A percentile compares a stretch with the other conserved stretches of the same genome.
Evolutionary conservation across 768 basidiomycete species (phyloP).

Genomic region (Candolleomyces efflorescens): DNA sequence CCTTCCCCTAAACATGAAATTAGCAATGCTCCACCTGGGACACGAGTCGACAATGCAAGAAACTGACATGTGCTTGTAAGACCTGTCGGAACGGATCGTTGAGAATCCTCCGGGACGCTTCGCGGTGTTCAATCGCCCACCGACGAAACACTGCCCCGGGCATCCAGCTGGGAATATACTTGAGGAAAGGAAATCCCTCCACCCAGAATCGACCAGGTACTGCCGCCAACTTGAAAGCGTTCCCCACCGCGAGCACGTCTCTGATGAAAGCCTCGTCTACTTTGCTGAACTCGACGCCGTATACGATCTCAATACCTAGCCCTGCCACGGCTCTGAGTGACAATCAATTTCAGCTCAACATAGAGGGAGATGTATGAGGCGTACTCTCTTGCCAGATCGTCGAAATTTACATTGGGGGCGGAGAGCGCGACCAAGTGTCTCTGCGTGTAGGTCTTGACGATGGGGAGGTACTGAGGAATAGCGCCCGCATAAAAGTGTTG

Average conservation of each 20-base stretch:
- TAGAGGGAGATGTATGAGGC: not conserved
- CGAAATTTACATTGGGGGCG: not conserved
- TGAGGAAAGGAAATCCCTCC: slow-evolving; percentile 15
- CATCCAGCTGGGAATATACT: slow-evolving; percentile 32
- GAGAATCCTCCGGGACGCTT: not conserved
- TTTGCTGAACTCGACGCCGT: slow-evolving; percentile 22
- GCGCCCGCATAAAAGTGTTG: slow-evolving; percentile 20
- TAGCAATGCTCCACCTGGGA: too few relatives aligned
- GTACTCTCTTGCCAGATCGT: not conserved
- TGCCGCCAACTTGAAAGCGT: slow-evolving; percentile 17
- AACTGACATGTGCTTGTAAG: too few relatives aligned
- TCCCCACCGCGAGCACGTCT: slow-evolving; percentile 22
- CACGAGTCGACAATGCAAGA: not conserved
- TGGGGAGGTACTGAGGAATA: slow-evolving; percentile 11
- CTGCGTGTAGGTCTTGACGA: slow-evolving; percentile 2
- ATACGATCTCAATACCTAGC: slow-evolving; percentile 11
- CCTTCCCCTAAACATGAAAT: not conserved
- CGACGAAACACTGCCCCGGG: slow-evolving; percentile 27
- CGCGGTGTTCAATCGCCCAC: slow-evolving; percentile 2
- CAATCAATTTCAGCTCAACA: not conserved
- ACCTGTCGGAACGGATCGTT: not conserved
- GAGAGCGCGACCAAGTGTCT: not conserved
- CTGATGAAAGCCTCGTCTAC: slow-evolving; percentile 30
- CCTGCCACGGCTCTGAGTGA: slow-evolving; percentile 9
- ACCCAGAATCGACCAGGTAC: slow-evolving; percentile 16